Evolutionary conservation across 306 rosid species (phyloP).

Genomic region (Inga leiocalycina): DNA sequence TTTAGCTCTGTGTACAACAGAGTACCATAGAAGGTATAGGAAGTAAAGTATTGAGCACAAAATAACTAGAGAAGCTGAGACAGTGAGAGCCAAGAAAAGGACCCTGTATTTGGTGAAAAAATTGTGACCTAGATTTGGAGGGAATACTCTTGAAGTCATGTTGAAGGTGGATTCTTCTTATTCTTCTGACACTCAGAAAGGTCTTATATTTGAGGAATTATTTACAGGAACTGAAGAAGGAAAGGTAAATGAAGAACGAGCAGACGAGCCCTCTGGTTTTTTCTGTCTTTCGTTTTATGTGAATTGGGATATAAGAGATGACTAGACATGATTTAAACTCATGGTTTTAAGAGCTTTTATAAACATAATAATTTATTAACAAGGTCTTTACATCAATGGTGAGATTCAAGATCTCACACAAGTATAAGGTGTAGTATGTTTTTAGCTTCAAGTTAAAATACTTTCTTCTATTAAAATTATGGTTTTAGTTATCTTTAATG

Average conservation of each 20-base stretch:
- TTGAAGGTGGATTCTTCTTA: conserved; percentile 18
- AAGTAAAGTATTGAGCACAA: conserved; percentile 75
- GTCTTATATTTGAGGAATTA: conserved; percentile 19
- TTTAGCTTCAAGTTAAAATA: too few species aligned
- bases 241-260: conserved; percentile 26
- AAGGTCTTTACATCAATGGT: too few species aligned
- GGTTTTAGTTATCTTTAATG: not conserved
- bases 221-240: conserved; percentile 40
- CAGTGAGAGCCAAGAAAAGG: conserved; percentile 73
- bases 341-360: too few species aligned
- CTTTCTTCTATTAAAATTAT: too few species aligned
- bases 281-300: not conserved
- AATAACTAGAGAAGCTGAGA: conserved; percentile 78
- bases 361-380: too few species aligned
- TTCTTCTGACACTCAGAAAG: conserved; percentile 30
- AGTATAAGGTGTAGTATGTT: too few species aligned
- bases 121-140: conserved; percentile 52
- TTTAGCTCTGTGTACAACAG: conserved; percentile 65
- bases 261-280: conserved; percentile 35
- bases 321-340: too few species aligned
- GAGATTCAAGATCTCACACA: too few species aligned
- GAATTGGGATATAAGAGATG: not conserved
- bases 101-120: conserved; percentile 64
- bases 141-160: conserved; percentile 84
- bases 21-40: conserved; percentile 74